phyloP scores from a whole-genome alignment of 2,329 filamentous ascomycete species.

The Fusarium clavum region DNA sequence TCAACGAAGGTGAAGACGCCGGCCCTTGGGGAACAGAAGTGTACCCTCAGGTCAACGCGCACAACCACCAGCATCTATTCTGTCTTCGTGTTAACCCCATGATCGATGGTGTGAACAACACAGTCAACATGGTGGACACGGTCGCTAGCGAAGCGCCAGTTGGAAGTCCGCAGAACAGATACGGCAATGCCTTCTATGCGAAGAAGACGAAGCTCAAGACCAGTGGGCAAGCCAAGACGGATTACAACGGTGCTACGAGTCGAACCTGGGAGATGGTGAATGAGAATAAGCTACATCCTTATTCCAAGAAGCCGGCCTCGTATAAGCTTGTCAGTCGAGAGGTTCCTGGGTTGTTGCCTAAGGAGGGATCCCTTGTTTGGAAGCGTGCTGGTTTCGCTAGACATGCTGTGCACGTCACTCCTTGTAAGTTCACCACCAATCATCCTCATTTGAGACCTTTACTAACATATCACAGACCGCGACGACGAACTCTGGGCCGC shows the following conservation, averaged over 20 bases:
- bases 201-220: constrained; percentile 84
- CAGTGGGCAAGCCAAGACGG: constrained; percentile 74
- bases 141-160: constrained; percentile 76
- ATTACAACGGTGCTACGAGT: constrained; percentile 83
- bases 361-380: constrained; percentile 85
- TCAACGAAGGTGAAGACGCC: constrained; percentile 83
- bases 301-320: constrained; percentile 84
- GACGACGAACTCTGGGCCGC: constrained; percentile 88
- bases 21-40: constrained; percentile 92
- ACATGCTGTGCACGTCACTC: constrained; percentile 89
- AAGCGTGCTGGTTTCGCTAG: constrained; percentile 89
- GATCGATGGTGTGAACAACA: constrained; percentile 86
- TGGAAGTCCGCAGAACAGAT: constrained; percentile 83
- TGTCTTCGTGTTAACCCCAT: constrained; percentile 89
- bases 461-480: constrained; percentile 63
- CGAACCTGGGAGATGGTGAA: constrained; percentile 94
- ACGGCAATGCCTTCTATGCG: constrained; percentile 91
- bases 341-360: constrained; percentile 81
- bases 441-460: no score
- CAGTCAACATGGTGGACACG: constrained; percentile 85
- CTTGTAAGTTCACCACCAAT: no score
- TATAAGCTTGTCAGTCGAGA: constrained; percentile 94
- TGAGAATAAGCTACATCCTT: constrained; percentile 83
- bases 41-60: constrained; percentile 84
- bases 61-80: constrained; percentile 97